Percentiles rank a stretch among this genome's conserved stretches.
phyloP scores from a whole-genome alignment of 257 asterid genomes.

The Primulina tabacum region DNA sequence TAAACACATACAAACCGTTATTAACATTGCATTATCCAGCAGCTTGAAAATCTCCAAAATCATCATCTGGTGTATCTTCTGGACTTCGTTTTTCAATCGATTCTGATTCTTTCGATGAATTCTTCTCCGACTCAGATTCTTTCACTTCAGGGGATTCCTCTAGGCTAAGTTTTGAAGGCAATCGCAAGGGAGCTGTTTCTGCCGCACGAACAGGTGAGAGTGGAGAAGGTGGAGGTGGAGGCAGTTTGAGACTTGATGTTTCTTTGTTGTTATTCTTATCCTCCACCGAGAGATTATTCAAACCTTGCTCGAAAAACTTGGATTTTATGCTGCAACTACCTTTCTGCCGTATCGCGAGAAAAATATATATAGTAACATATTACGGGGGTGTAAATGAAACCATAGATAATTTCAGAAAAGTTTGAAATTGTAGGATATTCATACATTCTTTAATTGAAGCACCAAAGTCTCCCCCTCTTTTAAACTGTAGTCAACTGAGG shows the following conservation, averaged over 20 bases:
- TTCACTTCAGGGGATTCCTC: constrained; percentile 33
- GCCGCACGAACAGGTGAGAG: constrained; percentile 56
- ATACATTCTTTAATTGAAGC: constrained; percentile 80
- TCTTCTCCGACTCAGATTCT: constrained; percentile 28
- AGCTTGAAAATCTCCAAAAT: constrained; percentile 96
- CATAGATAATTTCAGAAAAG: neutral
- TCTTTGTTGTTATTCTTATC: constrained; percentile 53
- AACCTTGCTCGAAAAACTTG: constrained; percentile 82
- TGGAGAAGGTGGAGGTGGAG: constrained; percentile 68
- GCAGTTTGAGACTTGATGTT: constrained; percentile 51
- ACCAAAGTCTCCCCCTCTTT: constrained; percentile 95
- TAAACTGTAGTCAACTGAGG: constrained; percentile 85
- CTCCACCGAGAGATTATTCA: constrained; percentile 63
- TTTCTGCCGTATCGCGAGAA: constrained; percentile 36
- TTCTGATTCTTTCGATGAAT: constrained; percentile 32
- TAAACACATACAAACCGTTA: constrained; percentile 24
- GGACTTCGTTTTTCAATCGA: constrained; percentile 31
- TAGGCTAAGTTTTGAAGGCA: constrained; percentile 37
- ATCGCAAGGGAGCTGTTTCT: constrained; percentile 36
- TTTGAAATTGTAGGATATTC: constrained; percentile 14
- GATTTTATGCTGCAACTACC: constrained; percentile 53
- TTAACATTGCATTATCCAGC: constrained; percentile 46
- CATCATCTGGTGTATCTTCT: constrained; percentile 63
- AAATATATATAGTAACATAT: neutral
- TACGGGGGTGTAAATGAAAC: neutral